These are phyloP conservation scores for Dendrocalamus sinicus DNA, from an alignment of 176 grass and related monocot genomes.

Conservation along the genomic window DNA sequence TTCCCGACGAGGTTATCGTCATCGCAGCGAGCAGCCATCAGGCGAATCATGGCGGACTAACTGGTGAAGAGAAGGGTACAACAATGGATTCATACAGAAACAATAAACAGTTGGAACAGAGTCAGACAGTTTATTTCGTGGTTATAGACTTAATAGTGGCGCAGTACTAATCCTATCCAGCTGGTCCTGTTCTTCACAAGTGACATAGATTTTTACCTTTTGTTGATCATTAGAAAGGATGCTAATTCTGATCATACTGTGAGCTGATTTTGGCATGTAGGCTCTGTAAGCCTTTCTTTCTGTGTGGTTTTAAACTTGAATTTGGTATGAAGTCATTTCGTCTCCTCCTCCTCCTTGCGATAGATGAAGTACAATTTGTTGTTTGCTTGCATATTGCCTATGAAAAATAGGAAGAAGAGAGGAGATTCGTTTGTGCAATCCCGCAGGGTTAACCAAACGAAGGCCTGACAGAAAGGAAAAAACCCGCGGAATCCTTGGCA, in stretches of 20 bases:
- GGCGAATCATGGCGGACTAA: conserved; percentile 44
- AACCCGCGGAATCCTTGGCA: too few species aligned
- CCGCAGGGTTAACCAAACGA: too few species aligned
- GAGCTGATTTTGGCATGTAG: too few species aligned
- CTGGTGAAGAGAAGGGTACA: background rate
- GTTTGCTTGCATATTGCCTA: too few species aligned
- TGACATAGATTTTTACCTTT: background rate
- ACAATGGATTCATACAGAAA: conserved; percentile 31
- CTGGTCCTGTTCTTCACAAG: conserved; percentile 33
- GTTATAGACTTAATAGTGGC: conserved; percentile 16
- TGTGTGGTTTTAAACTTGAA: too few species aligned
- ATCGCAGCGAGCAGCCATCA: conserved; percentile 50
- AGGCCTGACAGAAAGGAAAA: too few species aligned
- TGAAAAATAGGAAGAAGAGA: too few species aligned
- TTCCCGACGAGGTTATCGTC: conserved; percentile 51
- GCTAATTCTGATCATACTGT: conserved; percentile 12
- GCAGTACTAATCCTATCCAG: conserved; percentile 1
- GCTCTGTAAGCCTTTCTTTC: too few species aligned
- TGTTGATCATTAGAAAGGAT: conserved; percentile 26
- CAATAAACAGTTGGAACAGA: conserved; percentile 22
- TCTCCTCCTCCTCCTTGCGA: too few species aligned
- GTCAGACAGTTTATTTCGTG: conserved; percentile 9
- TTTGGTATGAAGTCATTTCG: too few species aligned
- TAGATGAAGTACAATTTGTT: too few species aligned
- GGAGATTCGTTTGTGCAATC: too few species aligned